Evolutionary conservation across 257 asterid genomes (phyloP).

Genomic region (Rubia yunnanensis): DNA sequence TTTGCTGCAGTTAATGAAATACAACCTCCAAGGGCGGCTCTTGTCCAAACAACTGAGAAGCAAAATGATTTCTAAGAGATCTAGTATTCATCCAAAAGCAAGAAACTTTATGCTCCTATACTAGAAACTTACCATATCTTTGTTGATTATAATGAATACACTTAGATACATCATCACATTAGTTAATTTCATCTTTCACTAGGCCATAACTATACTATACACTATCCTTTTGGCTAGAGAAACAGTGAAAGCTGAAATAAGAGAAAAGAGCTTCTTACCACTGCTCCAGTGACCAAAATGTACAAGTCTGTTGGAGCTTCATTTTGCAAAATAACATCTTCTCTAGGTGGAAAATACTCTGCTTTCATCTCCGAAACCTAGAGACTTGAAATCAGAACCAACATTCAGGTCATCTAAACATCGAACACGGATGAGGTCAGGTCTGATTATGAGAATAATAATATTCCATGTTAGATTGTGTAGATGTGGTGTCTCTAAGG

Average conservation of each 20-base stretch:
- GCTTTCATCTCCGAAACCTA: conserved; percentile 76
- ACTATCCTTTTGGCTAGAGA: background rate
- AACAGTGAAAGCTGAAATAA: background rate
- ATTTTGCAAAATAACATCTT: conserved; percentile 62
- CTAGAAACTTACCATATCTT: no score
- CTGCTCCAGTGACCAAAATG: conserved; percentile 59
- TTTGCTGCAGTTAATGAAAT: no score
- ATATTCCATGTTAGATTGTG: no score
- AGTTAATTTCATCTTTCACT: background rate
- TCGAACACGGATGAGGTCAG: background rate
- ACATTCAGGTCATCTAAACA: background rate
- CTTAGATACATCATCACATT: background rate
- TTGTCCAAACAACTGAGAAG: no score
- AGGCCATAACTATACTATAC: background rate
- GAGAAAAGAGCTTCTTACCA: conserved; percentile 31
- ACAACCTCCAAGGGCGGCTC: no score
- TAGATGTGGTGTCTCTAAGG: no score
- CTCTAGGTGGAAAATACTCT: conserved; percentile 66
- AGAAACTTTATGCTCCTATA: no score
- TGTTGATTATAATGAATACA: background rate
- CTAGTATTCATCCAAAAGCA: no score
- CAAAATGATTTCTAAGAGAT: no score
- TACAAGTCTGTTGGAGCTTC: conserved; percentile 74
- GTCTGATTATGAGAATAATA: background rate
- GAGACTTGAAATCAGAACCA: conserved; percentile 1